phyloP scores from a whole-genome alignment of 2,329 filamentous ascomycete genomes.

The Calycina herbarum region DNA sequence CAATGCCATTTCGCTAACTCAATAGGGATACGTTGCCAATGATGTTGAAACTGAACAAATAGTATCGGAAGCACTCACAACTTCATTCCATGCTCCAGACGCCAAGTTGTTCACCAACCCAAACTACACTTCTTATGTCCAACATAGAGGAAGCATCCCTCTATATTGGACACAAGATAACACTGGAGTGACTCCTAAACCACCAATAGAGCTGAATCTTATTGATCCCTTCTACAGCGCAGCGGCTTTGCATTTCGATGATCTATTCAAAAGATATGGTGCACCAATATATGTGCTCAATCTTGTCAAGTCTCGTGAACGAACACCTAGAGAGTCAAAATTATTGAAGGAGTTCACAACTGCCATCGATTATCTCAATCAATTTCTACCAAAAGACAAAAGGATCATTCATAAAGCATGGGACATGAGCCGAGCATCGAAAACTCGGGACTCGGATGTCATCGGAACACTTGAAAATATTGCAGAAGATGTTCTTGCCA shows the following conservation, averaged over 20 bases:
- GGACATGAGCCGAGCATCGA: constrained; percentile 97
- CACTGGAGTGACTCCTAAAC: constrained; percentile 92
- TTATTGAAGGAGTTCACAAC: constrained; percentile 83
- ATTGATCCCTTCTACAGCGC: constrained; percentile 94
- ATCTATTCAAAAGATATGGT: constrained; percentile 90
- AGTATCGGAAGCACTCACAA: constrained; percentile 89
- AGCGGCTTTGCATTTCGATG: constrained; percentile 91
- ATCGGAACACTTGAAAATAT: constrained; percentile 89
- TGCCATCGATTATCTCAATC: constrained; percentile 89
- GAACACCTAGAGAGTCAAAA: constrained; percentile 88
- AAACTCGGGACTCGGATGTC: constrained; percentile 88
- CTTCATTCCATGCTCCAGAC: constrained; percentile 91
- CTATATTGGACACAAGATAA: constrained; percentile 97
- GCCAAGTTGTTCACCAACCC: constrained; percentile 83
- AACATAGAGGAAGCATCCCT: constrained; percentile 95
- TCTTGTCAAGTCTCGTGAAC: constrained; percentile 84
- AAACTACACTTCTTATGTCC: constrained; percentile 92
- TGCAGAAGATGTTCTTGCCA: constrained; percentile 79
- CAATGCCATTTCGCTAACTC: constrained; percentile 16
- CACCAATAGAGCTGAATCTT: constrained; percentile 92
- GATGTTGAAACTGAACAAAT: constrained; percentile 99
- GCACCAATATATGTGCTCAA: constrained; percentile 90
- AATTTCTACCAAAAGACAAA: constrained; percentile 80
- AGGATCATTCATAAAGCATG: constrained; percentile 93
- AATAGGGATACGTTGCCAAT: constrained; percentile 85